Conservation (phyloP, 2,329 filamentous ascomycete genomes). For the Mycogone perniciosa region DNA sequence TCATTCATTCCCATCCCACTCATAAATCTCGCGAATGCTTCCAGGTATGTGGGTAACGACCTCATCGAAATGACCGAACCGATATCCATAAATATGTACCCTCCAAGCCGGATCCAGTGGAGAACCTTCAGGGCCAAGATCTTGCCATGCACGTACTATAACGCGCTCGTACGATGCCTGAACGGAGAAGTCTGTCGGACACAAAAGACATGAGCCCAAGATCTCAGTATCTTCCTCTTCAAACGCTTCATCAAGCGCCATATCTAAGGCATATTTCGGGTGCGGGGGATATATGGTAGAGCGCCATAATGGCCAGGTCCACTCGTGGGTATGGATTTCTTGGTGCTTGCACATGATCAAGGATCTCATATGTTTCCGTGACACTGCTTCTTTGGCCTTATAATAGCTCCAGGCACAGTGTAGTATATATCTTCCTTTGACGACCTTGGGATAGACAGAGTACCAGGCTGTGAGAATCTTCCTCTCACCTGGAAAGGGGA, state of each 20-base stretch:
- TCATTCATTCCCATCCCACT: too few species aligned
- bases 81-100: background rate
- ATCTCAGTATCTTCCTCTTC: background rate
- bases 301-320: too few species aligned
- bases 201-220: background rate
- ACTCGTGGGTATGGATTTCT: background rate
- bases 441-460: background rate
- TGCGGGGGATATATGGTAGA: too few species aligned
- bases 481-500: too few species aligned
- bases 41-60: background rate
- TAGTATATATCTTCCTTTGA: slow-evolving; percentile 3
- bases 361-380: background rate
- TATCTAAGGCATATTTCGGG: too few species aligned
- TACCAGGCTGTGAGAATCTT: background rate
- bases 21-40: slow-evolving; percentile 9
- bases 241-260: too few species aligned
- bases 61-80: too few species aligned
- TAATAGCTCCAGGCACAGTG: background rate
- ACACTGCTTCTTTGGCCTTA: background rate
- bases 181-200: background rate
- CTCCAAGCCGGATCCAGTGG: background rate
- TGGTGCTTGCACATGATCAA: background rate
- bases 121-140: background rate
- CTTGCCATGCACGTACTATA: slow-evolving; percentile 2
- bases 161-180: background rate